Evolutionary conservation across 2,329 filamentous ascomycete species (phyloP).

Genomic region (Colletotrichum scovillei): DNA sequence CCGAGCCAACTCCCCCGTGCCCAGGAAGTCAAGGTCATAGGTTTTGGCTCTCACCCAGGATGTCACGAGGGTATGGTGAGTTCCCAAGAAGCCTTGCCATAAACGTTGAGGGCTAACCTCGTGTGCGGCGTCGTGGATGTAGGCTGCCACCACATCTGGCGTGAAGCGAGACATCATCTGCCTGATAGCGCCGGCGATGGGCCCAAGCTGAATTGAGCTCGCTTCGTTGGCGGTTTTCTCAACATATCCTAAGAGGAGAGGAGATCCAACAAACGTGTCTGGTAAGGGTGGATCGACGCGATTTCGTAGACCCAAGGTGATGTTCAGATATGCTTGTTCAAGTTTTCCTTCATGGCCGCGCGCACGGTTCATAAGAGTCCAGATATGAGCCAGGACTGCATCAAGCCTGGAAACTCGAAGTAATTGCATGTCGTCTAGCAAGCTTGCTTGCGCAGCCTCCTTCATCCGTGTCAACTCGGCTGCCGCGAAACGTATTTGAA

Average conservation of each 20-base stretch:
- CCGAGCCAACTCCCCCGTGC: slow-evolving; percentile 38
- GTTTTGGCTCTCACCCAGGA: slow-evolving; percentile 53
- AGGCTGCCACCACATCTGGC: slow-evolving; percentile 48
- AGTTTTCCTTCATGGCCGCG: slow-evolving; percentile 41
- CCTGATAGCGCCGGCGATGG: slow-evolving; percentile 47
- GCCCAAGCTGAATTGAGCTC: slow-evolving; percentile 11
- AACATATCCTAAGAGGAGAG: slow-evolving; percentile 53
- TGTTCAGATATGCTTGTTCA: slow-evolving; percentile 50
- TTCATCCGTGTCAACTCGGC: slow-evolving; percentile 49
- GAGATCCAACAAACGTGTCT: slow-evolving; percentile 56
- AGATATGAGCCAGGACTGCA: slow-evolving; percentile 58
- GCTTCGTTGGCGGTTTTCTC: slow-evolving; percentile 23
- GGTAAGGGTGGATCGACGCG: slow-evolving; percentile 52
- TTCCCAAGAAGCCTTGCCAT: slow-evolving; percentile 59
- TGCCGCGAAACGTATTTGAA: slow-evolving; percentile 51
- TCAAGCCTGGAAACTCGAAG: slow-evolving; percentile 54
- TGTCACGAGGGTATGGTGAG: slow-evolving; percentile 54
- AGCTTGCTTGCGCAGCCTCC: slow-evolving; percentile 29
- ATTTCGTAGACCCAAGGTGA: slow-evolving; percentile 53
- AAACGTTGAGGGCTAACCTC: slow-evolving; percentile 58
- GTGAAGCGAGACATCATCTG: slow-evolving; percentile 49
- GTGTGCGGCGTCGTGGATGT: slow-evolving; percentile 55
- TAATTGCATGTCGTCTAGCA: slow-evolving; percentile 5
- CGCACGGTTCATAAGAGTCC: slow-evolving; percentile 55
- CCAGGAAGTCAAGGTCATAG: slow-evolving; percentile 55